Evolutionary conservation across 352 stramenopile species (phyloP).

Genomic region (Phytophthora niederhauseri): DNA sequence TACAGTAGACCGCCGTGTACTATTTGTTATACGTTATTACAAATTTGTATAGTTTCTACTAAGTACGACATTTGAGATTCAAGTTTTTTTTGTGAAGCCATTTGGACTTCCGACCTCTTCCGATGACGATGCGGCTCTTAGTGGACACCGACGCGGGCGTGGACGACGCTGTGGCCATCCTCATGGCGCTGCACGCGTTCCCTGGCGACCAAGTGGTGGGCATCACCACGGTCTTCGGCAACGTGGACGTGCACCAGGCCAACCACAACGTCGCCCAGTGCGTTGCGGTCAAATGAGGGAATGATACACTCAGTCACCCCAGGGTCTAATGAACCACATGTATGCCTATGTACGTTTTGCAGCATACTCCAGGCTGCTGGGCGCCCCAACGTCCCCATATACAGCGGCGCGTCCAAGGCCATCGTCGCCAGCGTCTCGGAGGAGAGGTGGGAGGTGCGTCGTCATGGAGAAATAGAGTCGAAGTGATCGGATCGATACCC

Average conservation of each 20-base stretch:
- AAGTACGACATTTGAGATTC: neutral
- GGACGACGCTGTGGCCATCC: conserved; percentile 77
- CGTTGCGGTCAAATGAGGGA: conserved; percentile 15
- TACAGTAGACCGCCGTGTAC: too few relatives aligned
- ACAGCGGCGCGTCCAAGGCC: conserved; percentile 65
- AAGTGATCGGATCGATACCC: neutral
- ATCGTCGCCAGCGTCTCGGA: conserved; percentile 73
- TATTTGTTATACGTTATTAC: too few relatives aligned
- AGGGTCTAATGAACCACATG: neutral
- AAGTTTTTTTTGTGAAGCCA: conserved; percentile 12
- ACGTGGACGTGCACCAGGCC: conserved; percentile 81
- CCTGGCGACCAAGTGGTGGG: conserved; percentile 58
- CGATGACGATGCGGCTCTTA: conserved; percentile 48
- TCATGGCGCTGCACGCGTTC: conserved; percentile 75
- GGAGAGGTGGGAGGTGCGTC: conserved; percentile 59
- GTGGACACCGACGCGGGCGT: conserved; percentile 85
- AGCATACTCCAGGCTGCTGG: conserved; percentile 70
- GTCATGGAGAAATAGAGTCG: neutral
- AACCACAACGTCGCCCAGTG: conserved; percentile 86
- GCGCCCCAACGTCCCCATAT: conserved; percentile 57
- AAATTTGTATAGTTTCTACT: neutral
- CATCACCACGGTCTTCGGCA: conserved; percentile 86
- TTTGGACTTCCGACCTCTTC: neutral
- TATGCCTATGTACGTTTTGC: neutral
- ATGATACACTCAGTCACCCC: neutral